Evolutionary conservation across 2,329 filamentous ascomycete genomes (phyloP), one percentile per base, ranked within the genome.

Genomic region (Ophiostoma ulmi): DNA sequence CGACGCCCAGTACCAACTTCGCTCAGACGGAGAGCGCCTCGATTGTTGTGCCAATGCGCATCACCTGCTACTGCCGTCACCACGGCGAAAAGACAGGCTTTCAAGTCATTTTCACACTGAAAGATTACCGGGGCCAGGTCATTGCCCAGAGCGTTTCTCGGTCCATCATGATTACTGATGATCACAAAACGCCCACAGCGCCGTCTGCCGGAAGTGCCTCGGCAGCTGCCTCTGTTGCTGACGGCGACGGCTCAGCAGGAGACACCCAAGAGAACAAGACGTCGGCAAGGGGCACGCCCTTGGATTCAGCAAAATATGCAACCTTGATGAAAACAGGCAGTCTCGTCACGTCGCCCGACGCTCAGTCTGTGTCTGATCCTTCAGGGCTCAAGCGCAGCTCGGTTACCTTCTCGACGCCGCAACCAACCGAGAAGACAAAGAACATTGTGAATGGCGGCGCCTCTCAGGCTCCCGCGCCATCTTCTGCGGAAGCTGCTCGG

Each of bases 151-250:
- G 89, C 69, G 90, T 97, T 74, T 93, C 92, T 26, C 89, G 90
- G 70, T 91, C 93, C 0, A 97, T 98, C 74, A 94, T 97, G 86
- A 97, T 98, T 74, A 98, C 95, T 0, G 94, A 99, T 78, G 94
- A 99, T 77, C 94, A 98, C 82, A 98, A 98, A 82, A 97, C 93
- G 8, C 91, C 75, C 2, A 71, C 72, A 3, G 71, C 70, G 6
- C 58, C 71, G 10, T 74, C 78, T 76, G 71, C 41, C 31, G 71
- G 61, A 13, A 66, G 66, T 22, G 69, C 58, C 4, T 69, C 70
- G 3, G 69, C 63, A 35, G 65, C 72, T 10, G 44, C 70, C 39
- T 74, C 73, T 1, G 55, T 55, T n/a, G 63, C 63, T n/a, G 63
- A 65, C 36, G 63, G 63, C 14, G 63, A 65, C 14, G 63, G 63